phyloP scores from a whole-genome alignment of 2,329 filamentous ascomycete species.

The Aspergillus persii region DNA sequence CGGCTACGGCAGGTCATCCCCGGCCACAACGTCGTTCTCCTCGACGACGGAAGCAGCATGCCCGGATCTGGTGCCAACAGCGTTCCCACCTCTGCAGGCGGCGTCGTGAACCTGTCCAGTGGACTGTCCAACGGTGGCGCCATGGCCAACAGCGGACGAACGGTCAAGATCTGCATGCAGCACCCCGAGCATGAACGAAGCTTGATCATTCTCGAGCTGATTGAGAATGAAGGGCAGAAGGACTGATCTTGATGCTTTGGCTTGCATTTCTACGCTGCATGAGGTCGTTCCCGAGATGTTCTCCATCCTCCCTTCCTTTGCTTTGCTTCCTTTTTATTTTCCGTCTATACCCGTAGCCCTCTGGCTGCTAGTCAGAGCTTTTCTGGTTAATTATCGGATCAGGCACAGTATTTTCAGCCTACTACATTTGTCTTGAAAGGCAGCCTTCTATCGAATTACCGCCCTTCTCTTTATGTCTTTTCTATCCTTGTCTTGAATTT shows the following conservation, averaged over 20 bases:
- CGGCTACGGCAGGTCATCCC: constrained; percentile 90
- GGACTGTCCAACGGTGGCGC: constrained; percentile 35
- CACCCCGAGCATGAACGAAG: constrained; percentile 82
- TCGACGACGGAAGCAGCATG: constrained; percentile 69
- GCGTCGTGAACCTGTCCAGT: constrained; percentile 25
- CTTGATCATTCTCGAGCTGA: constrained; percentile 87
- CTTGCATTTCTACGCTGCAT: too few species aligned
- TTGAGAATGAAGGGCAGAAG: constrained; percentile 83
- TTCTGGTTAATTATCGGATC: not conserved
- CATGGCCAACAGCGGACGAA: constrained; percentile 53
- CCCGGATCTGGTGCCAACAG: constrained; percentile 39
- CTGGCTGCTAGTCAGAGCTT: not conserved
- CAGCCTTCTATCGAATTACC: too few species aligned
- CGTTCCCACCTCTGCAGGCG: constrained; percentile 41
- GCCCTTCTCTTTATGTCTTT: not conserved
- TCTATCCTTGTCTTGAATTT: not conserved
- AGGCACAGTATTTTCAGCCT: not conserved
- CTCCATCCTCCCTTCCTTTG: not conserved
- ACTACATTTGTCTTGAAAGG: too few species aligned
- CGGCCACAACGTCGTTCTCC: constrained; percentile 80
- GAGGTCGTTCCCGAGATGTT: not conserved
- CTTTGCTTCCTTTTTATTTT: not conserved
- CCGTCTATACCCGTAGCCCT: not conserved
- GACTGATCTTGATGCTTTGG: constrained; percentile 35
- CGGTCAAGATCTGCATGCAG: constrained; percentile 91